Percentiles rank a stretch among this genome's conserved stretches.
These are phyloP conservation scores for Trichoderma aggressivum DNA, from an alignment of 2,329 filamentous ascomycete species.

Conservation along the genomic window DNA sequence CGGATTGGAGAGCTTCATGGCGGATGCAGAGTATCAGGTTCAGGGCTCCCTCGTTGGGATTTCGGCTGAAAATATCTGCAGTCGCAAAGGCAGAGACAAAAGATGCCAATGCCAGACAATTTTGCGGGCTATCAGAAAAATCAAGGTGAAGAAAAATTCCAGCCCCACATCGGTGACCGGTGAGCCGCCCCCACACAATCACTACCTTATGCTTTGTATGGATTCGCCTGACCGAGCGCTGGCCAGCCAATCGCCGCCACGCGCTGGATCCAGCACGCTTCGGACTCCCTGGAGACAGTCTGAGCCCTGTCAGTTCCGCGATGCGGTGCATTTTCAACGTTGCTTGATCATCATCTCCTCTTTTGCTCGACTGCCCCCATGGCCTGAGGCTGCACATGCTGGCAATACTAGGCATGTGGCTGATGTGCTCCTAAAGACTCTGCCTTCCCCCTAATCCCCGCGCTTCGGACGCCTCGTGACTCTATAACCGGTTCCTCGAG, in stretches of 20 bases:
- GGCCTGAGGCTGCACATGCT: conserved; percentile 10
- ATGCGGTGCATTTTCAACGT: conserved; percentile 11
- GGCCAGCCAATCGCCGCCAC: conserved; percentile 18
- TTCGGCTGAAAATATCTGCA: background rate
- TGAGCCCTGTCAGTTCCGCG: conserved; percentile 17
- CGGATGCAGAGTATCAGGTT: background rate
- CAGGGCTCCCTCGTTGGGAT: background rate
- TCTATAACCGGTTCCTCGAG: background rate
- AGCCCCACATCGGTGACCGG: conserved; percentile 18
- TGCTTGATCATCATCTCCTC: conserved; percentile 7
- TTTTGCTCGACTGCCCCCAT: conserved; percentile 1
- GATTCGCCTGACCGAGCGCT: conserved; percentile 18
- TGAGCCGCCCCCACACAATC: conserved; percentile 14
- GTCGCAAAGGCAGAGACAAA: background rate
- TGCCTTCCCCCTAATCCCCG: background rate
- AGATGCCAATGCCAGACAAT: background rate
- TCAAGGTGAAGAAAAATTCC: conserved; percentile 22
- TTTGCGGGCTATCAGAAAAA: conserved; percentile 18
- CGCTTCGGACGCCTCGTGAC: conserved; percentile 8
- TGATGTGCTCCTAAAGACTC: background rate
- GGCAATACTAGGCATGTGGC: conserved; percentile 5
- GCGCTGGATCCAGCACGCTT: conserved; percentile 21
- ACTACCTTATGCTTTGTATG: conserved; percentile 6
- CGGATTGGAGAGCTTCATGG: conserved; percentile 79
- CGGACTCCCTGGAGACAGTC: conserved; percentile 16